Evolutionary conservation across 345 rosid species (phyloP).

Genomic region (Hibiscus mutabilis): DNA sequence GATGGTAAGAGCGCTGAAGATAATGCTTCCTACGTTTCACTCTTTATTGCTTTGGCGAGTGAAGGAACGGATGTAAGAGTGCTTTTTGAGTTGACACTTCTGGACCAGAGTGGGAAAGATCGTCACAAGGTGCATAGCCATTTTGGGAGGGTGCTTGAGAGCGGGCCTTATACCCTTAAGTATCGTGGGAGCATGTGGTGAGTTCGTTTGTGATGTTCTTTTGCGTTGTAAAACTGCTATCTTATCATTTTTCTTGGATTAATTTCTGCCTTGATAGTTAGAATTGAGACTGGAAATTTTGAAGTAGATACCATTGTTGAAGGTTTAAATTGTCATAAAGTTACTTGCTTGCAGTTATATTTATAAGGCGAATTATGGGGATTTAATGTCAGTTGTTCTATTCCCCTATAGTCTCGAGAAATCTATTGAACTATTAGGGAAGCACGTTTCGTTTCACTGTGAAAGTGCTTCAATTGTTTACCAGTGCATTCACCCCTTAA

Average conservation of each 20-base stretch:
- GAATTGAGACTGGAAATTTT: background rate
- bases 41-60: constrained; percentile 66
- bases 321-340: background rate
- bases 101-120: constrained; percentile 68
- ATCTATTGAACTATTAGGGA: too few relatives aligned
- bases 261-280: background rate
- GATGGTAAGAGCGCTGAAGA: constrained; percentile 76
- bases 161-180: constrained; percentile 69
- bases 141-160: constrained; percentile 70
- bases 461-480: background rate
- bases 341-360: background rate
- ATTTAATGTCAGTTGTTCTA: too few relatives aligned
- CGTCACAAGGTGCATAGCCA: constrained; percentile 69
- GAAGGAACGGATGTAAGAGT: constrained; percentile 74
- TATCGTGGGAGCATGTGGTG: constrained; percentile 85
- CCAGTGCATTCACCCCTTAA: background rate
- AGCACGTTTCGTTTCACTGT: too few relatives aligned
- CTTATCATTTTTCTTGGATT: background rate
- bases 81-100: constrained; percentile 64
- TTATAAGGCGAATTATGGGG: too few relatives aligned
- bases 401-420: too few relatives aligned
- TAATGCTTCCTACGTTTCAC: constrained; percentile 47
- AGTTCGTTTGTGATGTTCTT: constrained; percentile 18
- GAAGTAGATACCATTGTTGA: background rate
- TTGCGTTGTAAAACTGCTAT: background rate